Conservation (phyloP, 2,329 filamentous ascomycete species). For the Rasamsonia emersonii region DNA sequence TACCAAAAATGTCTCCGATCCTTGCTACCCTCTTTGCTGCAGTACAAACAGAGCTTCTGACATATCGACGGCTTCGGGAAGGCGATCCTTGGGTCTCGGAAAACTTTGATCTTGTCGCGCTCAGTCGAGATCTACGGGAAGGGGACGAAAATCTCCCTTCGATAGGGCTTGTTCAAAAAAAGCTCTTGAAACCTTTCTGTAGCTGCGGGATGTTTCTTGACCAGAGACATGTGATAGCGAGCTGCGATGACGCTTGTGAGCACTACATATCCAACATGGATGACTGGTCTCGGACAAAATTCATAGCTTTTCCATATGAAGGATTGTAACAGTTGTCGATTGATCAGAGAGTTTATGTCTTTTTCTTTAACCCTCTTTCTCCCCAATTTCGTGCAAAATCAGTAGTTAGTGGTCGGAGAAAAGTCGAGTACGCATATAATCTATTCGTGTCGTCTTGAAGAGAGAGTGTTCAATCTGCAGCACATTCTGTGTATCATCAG, state of each 20-base stretch:
- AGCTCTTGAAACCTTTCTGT: conserved; percentile 13
- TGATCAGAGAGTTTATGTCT: too few species aligned
- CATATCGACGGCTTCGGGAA: conserved; percentile 24
- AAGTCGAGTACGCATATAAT: too few species aligned
- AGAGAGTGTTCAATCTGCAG: too few species aligned
- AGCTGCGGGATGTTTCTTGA: conserved; percentile 9
- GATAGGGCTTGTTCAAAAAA: conserved; percentile 9
- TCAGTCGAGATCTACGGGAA: conserved; percentile 8
- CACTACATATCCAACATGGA: conserved; percentile 11
- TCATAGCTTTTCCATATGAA: conserved; percentile 4
- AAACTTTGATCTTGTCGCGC: conserved; percentile 11
- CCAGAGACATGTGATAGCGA: neutral
- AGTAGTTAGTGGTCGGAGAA: too few species aligned
- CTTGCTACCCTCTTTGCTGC: conserved; percentile 25
- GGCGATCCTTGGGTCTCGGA: conserved; percentile 16
- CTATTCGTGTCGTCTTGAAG: too few species aligned
- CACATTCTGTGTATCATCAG: too few species aligned
- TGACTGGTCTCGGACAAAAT: conserved; percentile 9
- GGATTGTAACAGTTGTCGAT: too few species aligned
- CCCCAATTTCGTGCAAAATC: too few species aligned
- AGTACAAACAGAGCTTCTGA: conserved; percentile 29
- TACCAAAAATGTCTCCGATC: neutral
- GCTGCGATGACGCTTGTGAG: conserved; percentile 2
- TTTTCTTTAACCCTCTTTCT: too few species aligned
- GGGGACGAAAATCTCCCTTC: conserved; percentile 1